Base-by-base conservation (phyloP, 2,329 filamentous ascomycete genomes). In the Aspergillus sp. region DNA sequence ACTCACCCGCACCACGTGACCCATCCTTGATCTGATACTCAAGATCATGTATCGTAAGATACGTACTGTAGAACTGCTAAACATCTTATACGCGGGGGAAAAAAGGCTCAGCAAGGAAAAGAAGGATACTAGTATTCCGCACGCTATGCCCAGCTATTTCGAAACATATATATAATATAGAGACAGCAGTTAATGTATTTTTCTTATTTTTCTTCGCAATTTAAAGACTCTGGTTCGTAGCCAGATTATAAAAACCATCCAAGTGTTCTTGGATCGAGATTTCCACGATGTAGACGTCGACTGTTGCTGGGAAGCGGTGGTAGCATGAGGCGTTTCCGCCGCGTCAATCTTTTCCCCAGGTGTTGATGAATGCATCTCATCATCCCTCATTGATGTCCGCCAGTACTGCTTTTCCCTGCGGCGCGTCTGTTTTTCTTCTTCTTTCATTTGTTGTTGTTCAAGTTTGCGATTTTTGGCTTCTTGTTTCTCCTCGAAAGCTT, bases 401-500 rank as follows among this genome's bases (percentile, higher is more conserved):
- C 50, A 55, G 30, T 59, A 53, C 43, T 60, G 61, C 49, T 73
- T 77, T 49, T 68, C 63, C 41, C 67, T 69, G 47, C 73, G 74
- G 22, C 65, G 66, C 23, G 63, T 63, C 44, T 69, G 64, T 47
- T 57, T 76, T 63, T 59, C 71, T 60, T 67, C 77, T 49, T 71
- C 67, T 67, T 67, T 78, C 49, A 69, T 59, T 42, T 70, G 74
- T 47, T 79, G 77, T 56, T 76, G 72, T 57, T 81, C 75, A 41
- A 74, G 65, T 54, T 78, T 79, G 44, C 69, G 73, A 47, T 74
- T 74, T 55, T 82, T 82, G 32, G 74, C 76, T 3, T 75, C 77
- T 63, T 82, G 78, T 54, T 79, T 79, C 53, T 81, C 77, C 49
- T 78, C 72, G 59, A 81, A 82, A 27, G 79, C 79, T 44, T 74